A percentile compares a stretch with the other conserved stretches of the same genome.
Evolutionary conservation across 2,329 filamentous ascomycete species (phyloP).

Genomic region (Myriosclerotinia scirpicola): DNA sequence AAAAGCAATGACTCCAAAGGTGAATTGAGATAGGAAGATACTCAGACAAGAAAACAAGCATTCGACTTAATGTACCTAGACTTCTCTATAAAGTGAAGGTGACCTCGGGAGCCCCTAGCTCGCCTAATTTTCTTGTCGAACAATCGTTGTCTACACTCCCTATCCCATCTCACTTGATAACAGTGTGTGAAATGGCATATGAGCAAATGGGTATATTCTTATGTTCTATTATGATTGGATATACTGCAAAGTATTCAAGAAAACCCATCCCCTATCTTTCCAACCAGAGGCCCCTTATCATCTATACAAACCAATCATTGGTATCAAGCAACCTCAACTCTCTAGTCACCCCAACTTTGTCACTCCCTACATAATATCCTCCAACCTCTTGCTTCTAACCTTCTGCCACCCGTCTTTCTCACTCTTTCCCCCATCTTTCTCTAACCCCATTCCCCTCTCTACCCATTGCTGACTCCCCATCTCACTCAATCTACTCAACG

Average conservation of each 20-base stretch:
- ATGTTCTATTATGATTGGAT: neutral
- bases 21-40: too few species aligned
- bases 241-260: neutral
- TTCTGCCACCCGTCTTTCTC: conserved; percentile 51
- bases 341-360: neutral
- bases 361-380: conserved; percentile 45
- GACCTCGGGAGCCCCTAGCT: too few species aligned
- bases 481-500: conserved; percentile 78
- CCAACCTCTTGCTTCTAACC: conserved; percentile 50
- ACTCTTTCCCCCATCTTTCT: conserved; percentile 45
- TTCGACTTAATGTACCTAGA: too few species aligned
- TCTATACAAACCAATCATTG: neutral
- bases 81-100: too few species aligned
- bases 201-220: neutral
- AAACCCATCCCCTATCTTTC: neutral
- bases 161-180: too few species aligned
- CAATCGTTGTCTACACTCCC: too few species aligned
- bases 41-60: too few species aligned
- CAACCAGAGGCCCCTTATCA: neutral
- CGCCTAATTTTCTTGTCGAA: too few species aligned
- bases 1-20: too few species aligned
- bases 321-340: neutral
- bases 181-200: too few species aligned
- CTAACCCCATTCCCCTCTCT: conserved; percentile 64
- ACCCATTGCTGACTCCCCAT: conserved; percentile 98